Percentiles rank a stretch among this genome's conserved stretches.
phyloP scores from a whole-genome alignment of 2,329 filamentous ascomycete genomes.

The Pyricularia sp. region DNA sequence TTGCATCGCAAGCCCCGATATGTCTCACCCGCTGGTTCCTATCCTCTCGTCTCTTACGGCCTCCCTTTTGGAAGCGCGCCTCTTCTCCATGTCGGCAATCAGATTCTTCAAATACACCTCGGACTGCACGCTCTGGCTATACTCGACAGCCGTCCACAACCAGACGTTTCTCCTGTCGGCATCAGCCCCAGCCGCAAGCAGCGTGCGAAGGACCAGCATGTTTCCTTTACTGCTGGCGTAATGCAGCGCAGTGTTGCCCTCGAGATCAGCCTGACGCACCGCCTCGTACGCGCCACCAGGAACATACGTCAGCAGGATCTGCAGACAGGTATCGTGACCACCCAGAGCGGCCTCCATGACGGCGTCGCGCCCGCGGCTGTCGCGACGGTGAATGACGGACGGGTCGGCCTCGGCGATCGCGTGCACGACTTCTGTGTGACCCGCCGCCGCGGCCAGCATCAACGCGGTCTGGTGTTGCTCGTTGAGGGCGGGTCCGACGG shows the following conservation, averaged over 20 bases:
- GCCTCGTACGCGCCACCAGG: constrained; percentile 43
- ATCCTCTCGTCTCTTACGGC: background rate
- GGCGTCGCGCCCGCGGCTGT: constrained; percentile 61
- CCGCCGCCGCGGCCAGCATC: constrained; percentile 63
- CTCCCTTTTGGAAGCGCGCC: constrained; percentile 24
- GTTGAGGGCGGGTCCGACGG: constrained; percentile 59
- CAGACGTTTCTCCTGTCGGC: constrained; percentile 63
- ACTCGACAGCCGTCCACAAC: constrained; percentile 76
- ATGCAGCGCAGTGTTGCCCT: constrained; percentile 81
- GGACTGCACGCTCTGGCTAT: constrained; percentile 71
- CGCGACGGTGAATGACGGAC: constrained; percentile 52
- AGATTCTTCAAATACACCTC: constrained; percentile 78
- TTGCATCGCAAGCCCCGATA: background rate
- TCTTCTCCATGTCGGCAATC: constrained; percentile 60
- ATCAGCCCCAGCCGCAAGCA: constrained; percentile 72
- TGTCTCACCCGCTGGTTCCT: background rate
- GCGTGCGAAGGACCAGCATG: constrained; percentile 63
- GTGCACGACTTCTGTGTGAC: constrained; percentile 66
- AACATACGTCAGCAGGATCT: constrained; percentile 53
- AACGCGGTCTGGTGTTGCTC: constrained; percentile 72
- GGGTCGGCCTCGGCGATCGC: constrained; percentile 58
- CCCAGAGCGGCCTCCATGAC: constrained; percentile 55
- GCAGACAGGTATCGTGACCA: constrained; percentile 56
- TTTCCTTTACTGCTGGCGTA: constrained; percentile 79
- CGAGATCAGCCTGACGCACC: constrained; percentile 50